phyloP scores from a whole-genome alignment of 2,329 filamentous ascomycete genomes.

The Microdochium trichocladiopsis region DNA sequence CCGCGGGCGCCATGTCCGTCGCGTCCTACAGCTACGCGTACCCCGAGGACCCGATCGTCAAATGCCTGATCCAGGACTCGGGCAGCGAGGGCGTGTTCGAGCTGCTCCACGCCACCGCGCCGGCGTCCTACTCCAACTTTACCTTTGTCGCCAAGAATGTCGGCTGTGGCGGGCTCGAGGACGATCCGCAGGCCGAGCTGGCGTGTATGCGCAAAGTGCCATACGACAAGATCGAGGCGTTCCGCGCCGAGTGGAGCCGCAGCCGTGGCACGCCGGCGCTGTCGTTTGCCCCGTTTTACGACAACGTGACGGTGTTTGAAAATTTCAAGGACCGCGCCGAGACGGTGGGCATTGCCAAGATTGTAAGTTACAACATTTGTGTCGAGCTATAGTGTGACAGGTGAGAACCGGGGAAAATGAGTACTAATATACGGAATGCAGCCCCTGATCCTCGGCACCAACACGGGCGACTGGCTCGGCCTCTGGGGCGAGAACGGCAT shows the following conservation, averaged over 20 bases:
- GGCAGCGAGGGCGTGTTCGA: conserved; percentile 2
- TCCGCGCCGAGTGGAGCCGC: conserved; percentile 18
- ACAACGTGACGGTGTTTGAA: conserved; percentile 21
- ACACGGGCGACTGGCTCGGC: neutral
- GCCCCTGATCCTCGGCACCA: conserved; percentile 1
- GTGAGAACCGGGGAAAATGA: neutral
- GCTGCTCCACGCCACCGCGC: conserved; percentile 3
- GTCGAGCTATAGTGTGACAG: too few relatives aligned
- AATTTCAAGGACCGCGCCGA: conserved; percentile 22
- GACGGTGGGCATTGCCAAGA: conserved; percentile 16
- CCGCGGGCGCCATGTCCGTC: conserved; percentile 3
- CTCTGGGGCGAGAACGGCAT: neutral
- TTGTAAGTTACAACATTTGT: conserved; percentile 13
- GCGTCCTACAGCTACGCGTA: conserved; percentile 4
- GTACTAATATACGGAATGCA: neutral
- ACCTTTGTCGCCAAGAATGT: conserved; percentile 30
- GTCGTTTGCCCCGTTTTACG: conserved; percentile 21
- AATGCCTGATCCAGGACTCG: conserved; percentile 3
- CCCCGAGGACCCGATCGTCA: conserved; percentile 3
- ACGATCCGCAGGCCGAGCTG: conserved; percentile 18
- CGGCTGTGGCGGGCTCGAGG: conserved; percentile 21
- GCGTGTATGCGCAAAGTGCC: conserved; percentile 28
- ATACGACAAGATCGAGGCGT: conserved; percentile 22
- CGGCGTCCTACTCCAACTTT: conserved; percentile 22
- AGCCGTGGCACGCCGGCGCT: conserved; percentile 14